These are phyloP conservation scores for Conoideocrella luteorostrata DNA, from an alignment of 2,329 filamentous ascomycete genomes.

Conservation along the genomic window DNA sequence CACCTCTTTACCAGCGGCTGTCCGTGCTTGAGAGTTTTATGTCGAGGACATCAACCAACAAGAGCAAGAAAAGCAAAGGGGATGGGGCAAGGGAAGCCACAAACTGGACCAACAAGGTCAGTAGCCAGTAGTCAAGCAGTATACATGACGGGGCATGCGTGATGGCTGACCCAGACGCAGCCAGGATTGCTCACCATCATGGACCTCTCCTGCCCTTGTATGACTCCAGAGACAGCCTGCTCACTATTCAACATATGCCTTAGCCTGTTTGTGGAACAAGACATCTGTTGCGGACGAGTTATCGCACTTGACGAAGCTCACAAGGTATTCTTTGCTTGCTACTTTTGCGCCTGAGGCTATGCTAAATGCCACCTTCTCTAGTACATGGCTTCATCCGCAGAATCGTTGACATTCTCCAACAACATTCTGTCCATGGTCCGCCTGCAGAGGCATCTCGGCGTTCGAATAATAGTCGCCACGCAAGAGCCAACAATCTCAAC, in stretches of 20 bases:
- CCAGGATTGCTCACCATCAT: conserved; percentile 56
- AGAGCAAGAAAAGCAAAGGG: neutral
- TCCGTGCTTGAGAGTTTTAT: conserved; percentile 51
- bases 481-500: conserved; percentile 67
- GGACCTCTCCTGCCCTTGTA: conserved; percentile 64
- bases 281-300: conserved; percentile 43
- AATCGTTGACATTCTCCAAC: conserved; percentile 51
- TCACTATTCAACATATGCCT: conserved; percentile 64
- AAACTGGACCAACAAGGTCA: neutral
- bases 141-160: too few relatives aligned
- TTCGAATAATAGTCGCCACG: conserved; percentile 61
- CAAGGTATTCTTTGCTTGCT: conserved; percentile 31
- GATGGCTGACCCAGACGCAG: conserved; percentile 12
- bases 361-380: conserved; percentile 22
- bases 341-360: neutral
- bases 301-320: conserved; percentile 70
- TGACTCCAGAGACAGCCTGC: conserved; percentile 59
- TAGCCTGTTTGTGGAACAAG: conserved; percentile 53
- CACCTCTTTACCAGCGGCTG: conserved; percentile 37
- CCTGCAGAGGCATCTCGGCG: conserved; percentile 60
- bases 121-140: too few relatives aligned
- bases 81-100: neutral
- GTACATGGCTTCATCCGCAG: conserved; percentile 53
- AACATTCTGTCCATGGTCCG: conserved; percentile 55
- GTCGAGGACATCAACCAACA: neutral